Evolutionary conservation across 2,329 filamentous ascomycete genomes (phyloP).

Genomic region (Pseudogymnoascus sp.): DNA sequence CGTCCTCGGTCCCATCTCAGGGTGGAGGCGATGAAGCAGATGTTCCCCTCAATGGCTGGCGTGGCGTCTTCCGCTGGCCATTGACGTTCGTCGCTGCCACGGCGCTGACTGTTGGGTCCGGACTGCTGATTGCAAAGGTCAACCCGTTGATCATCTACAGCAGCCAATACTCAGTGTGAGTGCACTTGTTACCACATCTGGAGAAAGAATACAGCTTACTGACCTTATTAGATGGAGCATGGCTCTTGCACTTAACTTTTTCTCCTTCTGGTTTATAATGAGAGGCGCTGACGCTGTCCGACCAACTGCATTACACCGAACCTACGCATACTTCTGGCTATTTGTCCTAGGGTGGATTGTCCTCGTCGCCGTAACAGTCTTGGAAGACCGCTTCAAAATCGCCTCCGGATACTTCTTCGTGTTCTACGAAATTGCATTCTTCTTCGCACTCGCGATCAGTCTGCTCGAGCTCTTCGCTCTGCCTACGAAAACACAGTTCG

Average conservation of each 20-base stretch:
- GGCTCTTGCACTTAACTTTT: constrained; percentile 74
- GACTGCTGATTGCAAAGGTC: constrained; percentile 68
- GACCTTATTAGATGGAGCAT: constrained; percentile 58
- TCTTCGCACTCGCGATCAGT: constrained; percentile 64
- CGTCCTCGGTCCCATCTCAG: constrained; percentile 47
- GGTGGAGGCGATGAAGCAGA: constrained; percentile 53
- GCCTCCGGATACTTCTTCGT: constrained; percentile 73
- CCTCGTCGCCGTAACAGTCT: constrained; percentile 63
- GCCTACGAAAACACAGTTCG: constrained; percentile 62
- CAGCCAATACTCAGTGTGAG: constrained; percentile 68
- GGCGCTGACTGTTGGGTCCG: constrained; percentile 60
- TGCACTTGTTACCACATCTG: constrained; percentile 9
- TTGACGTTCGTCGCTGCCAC: constrained; percentile 62
- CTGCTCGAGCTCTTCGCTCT: constrained; percentile 75
- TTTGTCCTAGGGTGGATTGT: constrained; percentile 66
- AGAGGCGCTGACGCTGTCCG: constrained; percentile 69
- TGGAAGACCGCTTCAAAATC: constrained; percentile 65
- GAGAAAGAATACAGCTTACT: constrained; percentile 10
- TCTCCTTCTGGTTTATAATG: constrained; percentile 74
- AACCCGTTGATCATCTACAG: constrained; percentile 91
- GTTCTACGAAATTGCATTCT: constrained; percentile 69
- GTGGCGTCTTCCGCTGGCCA: constrained; percentile 78
- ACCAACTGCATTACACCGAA: constrained; percentile 77
- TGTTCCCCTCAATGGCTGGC: constrained; percentile 63
- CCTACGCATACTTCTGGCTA: constrained; percentile 77